These are phyloP conservation scores for Mortierella alpina DNA, from an alignment of 192 early-diverging fungal genomes.

Conservation along the genomic window DNA sequence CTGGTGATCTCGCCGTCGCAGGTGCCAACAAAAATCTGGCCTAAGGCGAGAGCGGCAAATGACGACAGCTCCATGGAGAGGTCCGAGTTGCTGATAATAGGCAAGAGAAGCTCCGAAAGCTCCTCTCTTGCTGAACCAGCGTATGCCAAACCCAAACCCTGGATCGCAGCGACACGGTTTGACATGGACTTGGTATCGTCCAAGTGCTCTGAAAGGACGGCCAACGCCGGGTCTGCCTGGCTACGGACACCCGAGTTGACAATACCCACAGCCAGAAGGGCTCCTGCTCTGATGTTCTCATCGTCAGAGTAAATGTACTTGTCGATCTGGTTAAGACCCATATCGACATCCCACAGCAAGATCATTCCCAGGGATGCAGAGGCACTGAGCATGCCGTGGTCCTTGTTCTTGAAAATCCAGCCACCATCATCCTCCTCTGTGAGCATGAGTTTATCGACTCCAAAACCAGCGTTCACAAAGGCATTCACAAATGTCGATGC, in stretches of 20 bases:
- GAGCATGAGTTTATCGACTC: conserved; percentile 92
- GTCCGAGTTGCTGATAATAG: conserved; percentile 82
- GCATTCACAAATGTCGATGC: conserved; percentile 99
- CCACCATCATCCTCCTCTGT: conserved; percentile 75
- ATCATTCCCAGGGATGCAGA: conserved; percentile 94
- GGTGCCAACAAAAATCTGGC: conserved; percentile 92
- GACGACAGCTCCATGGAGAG: conserved; percentile 91
- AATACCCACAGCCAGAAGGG: conserved; percentile 93
- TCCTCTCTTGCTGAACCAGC: conserved; percentile 91
- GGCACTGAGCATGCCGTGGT: conserved; percentile 95
- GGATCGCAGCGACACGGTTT: conserved; percentile 82
- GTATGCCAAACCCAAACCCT: conserved; percentile 93
- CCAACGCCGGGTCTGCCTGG: conserved; percentile 92
- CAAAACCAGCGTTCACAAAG: conserved; percentile 98
- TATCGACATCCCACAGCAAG: conserved; percentile 94
- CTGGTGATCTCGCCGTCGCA: conserved; percentile 92
- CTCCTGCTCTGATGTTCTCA: conserved; percentile 91
- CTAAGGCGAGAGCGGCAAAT: conserved; percentile 89
- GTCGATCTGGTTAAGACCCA: conserved; percentile 91
- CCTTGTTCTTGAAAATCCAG: conserved; percentile 99
- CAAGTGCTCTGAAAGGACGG: conserved; percentile 86
- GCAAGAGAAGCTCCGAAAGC: conserved; percentile 82
- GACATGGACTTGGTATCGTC: conserved; percentile 64
- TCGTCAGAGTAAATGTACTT: conserved; percentile 93
- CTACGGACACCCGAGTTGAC: conserved; percentile 90